Percentiles rank a stretch among this genome's conserved stretches.
phyloP scores from a whole-genome alignment of 176 grass and related monocot genomes.

The Saccharum spontaneum region DNA sequence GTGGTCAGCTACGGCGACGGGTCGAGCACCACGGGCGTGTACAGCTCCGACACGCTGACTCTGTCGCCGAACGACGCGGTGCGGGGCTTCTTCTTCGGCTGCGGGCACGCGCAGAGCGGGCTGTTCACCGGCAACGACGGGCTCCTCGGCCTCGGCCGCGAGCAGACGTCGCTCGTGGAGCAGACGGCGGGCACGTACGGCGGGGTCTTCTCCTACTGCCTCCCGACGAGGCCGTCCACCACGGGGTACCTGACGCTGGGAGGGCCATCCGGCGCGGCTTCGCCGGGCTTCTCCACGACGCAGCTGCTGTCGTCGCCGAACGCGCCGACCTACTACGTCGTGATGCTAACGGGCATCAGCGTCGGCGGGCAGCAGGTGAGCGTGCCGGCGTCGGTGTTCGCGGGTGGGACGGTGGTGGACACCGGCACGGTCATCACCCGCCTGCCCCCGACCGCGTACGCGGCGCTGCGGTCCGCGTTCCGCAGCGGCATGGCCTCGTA shows the following conservation, averaged over 20 bases:
- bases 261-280: background rate
- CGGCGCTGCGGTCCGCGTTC: conserved; percentile 70
- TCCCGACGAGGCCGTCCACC: conserved; percentile 53
- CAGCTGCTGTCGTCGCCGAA: conserved; percentile 47
- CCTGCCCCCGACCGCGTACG: conserved; percentile 69
- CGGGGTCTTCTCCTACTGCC: conserved; percentile 84
- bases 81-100: conserved; percentile 59
- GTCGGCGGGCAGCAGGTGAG: conserved; percentile 57
- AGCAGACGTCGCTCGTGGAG: conserved; percentile 47
- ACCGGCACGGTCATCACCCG: conserved; percentile 87
- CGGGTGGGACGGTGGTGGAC: conserved; percentile 69
- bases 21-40: conserved; percentile 74
- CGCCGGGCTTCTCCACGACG: conserved; percentile 49
- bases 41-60: conserved; percentile 64
- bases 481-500: conserved; percentile 39
- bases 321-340: conserved; percentile 65
- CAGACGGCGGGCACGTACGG: conserved; percentile 58
- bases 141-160: conserved; percentile 72
- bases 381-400: conserved; percentile 47
- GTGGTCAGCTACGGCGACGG: conserved; percentile 72
- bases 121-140: conserved; percentile 57
- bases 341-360: conserved; percentile 60
- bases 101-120: conserved; percentile 64
- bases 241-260: conserved; percentile 74
- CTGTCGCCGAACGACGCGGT: conserved; percentile 26